These are phyloP conservation scores for Euclidium syriacum DNA, from an alignment of 345 rosid genomes.

Conservation along the genomic window DNA sequence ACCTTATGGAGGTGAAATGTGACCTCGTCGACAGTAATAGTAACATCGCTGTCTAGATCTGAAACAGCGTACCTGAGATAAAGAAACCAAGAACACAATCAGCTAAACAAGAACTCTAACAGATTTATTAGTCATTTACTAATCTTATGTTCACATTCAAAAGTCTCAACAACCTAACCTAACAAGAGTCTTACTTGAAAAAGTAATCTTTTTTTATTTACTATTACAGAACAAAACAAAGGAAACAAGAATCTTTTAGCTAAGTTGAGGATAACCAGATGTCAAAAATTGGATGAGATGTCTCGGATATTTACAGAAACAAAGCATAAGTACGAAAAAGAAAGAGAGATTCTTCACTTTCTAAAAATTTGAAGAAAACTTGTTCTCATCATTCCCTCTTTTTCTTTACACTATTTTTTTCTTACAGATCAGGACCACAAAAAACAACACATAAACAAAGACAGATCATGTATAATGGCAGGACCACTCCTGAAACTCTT, in stretches of 20 bases:
- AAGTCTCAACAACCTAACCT: neutral
- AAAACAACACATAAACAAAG: constrained; percentile 27
- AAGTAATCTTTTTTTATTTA: neutral
- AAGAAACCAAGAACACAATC: constrained; percentile 6
- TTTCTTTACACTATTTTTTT: constrained; percentile 9
- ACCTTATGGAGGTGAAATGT: constrained; percentile 93
- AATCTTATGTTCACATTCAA: neutral
- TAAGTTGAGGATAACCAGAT: constrained; percentile 8
- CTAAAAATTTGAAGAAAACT: constrained; percentile 18
- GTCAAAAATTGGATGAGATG: constrained; percentile 12
- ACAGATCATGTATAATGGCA: constrained; percentile 7
- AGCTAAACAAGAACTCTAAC: neutral
- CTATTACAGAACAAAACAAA: neutral
- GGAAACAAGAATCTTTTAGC: constrained; percentile 7
- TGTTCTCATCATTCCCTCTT: constrained; percentile 4
- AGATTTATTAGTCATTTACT: neutral
- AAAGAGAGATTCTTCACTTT: constrained; percentile 32
- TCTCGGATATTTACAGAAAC: constrained; percentile 14
- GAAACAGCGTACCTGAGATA: constrained; percentile 58
- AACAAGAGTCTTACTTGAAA: neutral
- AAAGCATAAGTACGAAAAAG: constrained; percentile 9
- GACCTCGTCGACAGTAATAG: constrained; percentile 59
- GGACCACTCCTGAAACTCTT: constrained; percentile 30
- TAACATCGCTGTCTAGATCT: constrained; percentile 72
- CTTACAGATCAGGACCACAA: constrained; percentile 24